Base-by-base conservation (phyloP, 305 asterid genomes). In the Fraxinus latifolia region DNA sequence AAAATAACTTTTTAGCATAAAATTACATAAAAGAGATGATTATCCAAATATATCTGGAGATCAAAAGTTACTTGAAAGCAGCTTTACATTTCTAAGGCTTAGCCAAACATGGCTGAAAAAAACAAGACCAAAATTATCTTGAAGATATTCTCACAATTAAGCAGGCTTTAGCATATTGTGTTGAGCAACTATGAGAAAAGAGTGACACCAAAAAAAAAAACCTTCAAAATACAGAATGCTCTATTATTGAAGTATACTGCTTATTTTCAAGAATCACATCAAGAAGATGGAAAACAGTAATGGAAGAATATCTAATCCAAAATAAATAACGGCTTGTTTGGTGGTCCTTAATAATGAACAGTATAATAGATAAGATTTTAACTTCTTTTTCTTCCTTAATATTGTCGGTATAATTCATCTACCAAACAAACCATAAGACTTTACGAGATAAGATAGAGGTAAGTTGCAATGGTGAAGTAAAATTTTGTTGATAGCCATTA, bases 261-360 rank as follows among this genome's bases (percentile, higher is more conserved):
- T 65, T 65, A 11, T 19, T 71, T 33, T 32, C 25, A 65, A 3
- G 73, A 32, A 31, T 71, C 76, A 32, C 76, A 97, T 44, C 94
- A 14, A 70, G 36, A 29, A 68, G 21, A 29, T 68, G 14, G 34
- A 25, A 31, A 70, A 31, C 17, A 32, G 1, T 14, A 31, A 1
- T 3, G 8, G 37, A 11, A 68, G 37, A 68, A 29, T 15, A 29
- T 96, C 5, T 7, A 23, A 23, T 27, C 42, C 44, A 70, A 70
- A 71, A 71, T 68, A 71, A n/a, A 15, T 33, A 32, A 71, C 8
- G 47, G 19, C 6, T 71, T 68, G 76, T 71, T 32, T 71, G 76
- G 67, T 55, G 29, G 47, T 5, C 12, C 76, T 44, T 44, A 44
- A 71, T 12, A 31, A 62, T 62, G 6, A 25, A 70, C 11, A 12